Base-by-base conservation (phyloP, 2,329 filamentous ascomycete species). In the Decorospora gaudefroyi region DNA sequence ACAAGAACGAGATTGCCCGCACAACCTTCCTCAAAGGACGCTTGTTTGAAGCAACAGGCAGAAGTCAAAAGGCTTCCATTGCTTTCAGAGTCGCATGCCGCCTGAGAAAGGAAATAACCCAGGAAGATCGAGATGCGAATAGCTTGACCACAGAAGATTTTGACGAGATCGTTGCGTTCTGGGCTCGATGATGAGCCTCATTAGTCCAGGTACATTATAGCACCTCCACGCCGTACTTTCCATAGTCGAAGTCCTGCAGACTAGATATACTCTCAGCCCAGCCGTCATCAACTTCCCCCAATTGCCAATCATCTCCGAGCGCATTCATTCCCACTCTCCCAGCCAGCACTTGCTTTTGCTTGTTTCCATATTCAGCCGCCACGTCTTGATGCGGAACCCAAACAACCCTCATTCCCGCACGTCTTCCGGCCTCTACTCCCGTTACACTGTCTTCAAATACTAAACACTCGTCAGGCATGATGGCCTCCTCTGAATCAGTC, bases 361-460 rank as follows among this genome's bases (percentile, higher is more conserved):
- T 44, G 9, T 42, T 42, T 21, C 31, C 26, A 41, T 37, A 51
- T 1, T 46, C 49, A 16, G 40, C 43, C 26, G 43, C 44, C 35
- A 69, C 34, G 42, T 62, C 62, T 12, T 51, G 51, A 61, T 68
- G 59, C 28, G 64, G 65, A 4, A 70, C 64, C 62, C 65, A 68
- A 36, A 68, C 33, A 34, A 68, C 67, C 38, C 67, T 62, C 65
- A 69, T 70, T 11, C 63, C 63, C 36, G 67, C 66, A 15, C 62
- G 40, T 45, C 64, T 66, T 36, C 47, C 61, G 31, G 67, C 59
- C 43, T 68, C 65, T 15, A 68, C 59, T 6, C 67, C 61, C 32
- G 50, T 53, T 18, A 68, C 44, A 6, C 61, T 66, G 55, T 70
- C 65, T 44, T 69, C 67, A 13, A 70, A 70, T 6, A 70, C 65